These are phyloP conservation scores for Xanthoparmelia taractica DNA, from an alignment of 495 filamentous ascomycete species.

Conservation along the genomic window DNA sequence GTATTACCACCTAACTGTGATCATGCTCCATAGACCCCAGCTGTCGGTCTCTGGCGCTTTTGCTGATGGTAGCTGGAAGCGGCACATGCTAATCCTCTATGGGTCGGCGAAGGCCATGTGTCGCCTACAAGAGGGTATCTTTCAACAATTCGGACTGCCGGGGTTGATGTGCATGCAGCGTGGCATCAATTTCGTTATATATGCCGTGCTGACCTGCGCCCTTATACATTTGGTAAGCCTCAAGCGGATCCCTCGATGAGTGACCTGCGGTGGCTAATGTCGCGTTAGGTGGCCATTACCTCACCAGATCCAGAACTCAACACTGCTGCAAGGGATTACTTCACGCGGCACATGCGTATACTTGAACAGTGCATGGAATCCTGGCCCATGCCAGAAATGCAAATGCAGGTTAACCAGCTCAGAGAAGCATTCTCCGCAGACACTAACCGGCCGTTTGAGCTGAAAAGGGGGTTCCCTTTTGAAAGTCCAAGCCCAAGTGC, in stretches of 20 bases:
- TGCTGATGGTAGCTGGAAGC: slow-evolving; percentile 74
- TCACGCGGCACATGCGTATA: slow-evolving; percentile 91
- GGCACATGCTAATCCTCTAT: slow-evolving; percentile 80
- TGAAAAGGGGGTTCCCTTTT: slow-evolving; percentile 83
- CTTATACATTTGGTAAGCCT: slow-evolving; percentile 84
- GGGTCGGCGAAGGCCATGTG: slow-evolving; percentile 82
- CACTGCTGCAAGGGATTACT: slow-evolving; percentile 77
- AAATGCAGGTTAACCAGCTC: slow-evolving; percentile 82
- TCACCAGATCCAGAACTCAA: slow-evolving; percentile 88
- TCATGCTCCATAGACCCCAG: slow-evolving; percentile 86
- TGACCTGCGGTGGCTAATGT: slow-evolving; percentile 7
- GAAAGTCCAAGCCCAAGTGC: slow-evolving; percentile 63
- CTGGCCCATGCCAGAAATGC: slow-evolving; percentile 90
- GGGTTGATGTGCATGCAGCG: slow-evolving; percentile 90
- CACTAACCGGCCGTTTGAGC: slow-evolving; percentile 71
- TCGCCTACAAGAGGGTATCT: slow-evolving; percentile 79
- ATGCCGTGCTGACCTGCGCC: slow-evolving; percentile 83
- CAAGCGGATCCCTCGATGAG: slow-evolving; percentile 3
- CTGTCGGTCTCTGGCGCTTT: slow-evolving; percentile 68
- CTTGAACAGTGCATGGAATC: slow-evolving; percentile 75
- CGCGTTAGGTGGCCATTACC: slow-evolving; percentile 76
- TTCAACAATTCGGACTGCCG: slow-evolving; percentile 65
- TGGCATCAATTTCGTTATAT: slow-evolving; percentile 93
- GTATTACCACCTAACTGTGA: slow-evolving; percentile 81
- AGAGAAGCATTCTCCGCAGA: slow-evolving; percentile 91